Percentiles rank a stretch among this genome's conserved stretches.
These are phyloP conservation scores for Alternaria brassicicola DNA, from an alignment of 2,329 filamentous ascomycete species.

Conservation along the genomic window DNA sequence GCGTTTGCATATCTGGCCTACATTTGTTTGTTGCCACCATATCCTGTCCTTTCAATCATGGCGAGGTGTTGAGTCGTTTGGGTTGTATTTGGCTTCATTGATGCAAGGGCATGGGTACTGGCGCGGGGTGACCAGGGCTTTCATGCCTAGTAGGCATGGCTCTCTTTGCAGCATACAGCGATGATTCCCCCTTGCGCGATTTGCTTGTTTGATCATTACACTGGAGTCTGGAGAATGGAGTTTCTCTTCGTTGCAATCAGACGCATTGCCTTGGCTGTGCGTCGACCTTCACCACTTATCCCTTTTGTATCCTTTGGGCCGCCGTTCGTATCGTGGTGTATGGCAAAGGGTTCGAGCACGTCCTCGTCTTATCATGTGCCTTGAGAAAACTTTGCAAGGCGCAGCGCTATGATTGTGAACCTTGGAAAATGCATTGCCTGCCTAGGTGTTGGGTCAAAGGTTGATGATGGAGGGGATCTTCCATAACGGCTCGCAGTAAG, in stretches of 20 bases:
- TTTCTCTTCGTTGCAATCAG: conserved; percentile 11
- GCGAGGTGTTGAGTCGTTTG: conserved; percentile 49
- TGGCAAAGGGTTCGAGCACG: conserved; percentile 3
- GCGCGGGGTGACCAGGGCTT: conserved; percentile 44
- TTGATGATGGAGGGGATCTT: conserved; percentile 18
- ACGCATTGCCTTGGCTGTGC: conserved; percentile 7
- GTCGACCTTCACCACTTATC: neutral
- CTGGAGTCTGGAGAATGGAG: conserved; percentile 36
- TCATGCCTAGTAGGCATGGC: conserved; percentile 44
- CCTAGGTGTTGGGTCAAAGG: conserved; percentile 29
- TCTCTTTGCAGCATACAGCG: conserved; percentile 52
- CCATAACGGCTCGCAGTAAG: conserved; percentile 28
- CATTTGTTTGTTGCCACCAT: conserved; percentile 47
- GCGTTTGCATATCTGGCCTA: conserved; percentile 38
- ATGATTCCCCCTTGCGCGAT: conserved; percentile 53
- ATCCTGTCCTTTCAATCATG: conserved; percentile 52
- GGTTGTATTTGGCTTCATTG: conserved; percentile 40
- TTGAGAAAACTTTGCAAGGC: neutral
- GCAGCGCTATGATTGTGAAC: conserved; percentile 1
- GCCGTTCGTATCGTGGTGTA: conserved; percentile 14
- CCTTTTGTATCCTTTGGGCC: neutral
- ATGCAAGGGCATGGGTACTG: conserved; percentile 49
- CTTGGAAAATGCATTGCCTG: conserved; percentile 33
- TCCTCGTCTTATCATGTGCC: neutral
- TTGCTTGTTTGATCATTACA: conserved; percentile 37